These are phyloP conservation scores for Neocucurbitaria cava DNA, from an alignment of 2,329 filamentous ascomycete species.

Conservation along the genomic window DNA sequence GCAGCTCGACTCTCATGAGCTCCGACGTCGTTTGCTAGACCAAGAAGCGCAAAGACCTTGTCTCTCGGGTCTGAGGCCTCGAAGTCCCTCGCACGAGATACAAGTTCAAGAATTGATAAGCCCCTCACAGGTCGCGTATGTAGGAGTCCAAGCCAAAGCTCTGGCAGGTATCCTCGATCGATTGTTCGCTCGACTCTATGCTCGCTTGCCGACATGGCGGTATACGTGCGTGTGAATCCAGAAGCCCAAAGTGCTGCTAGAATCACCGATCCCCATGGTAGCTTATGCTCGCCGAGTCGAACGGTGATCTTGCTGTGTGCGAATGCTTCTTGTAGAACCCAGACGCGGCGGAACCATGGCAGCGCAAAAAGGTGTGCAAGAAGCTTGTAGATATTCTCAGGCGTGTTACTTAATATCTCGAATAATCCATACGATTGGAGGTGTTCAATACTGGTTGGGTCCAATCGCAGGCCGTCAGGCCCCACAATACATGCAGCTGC, in stretches of 20 bases:
- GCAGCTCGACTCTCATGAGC: not conserved
- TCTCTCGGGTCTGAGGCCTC: slow-evolving; percentile 15
- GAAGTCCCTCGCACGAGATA: slow-evolving; percentile 14
- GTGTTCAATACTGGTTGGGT: not conserved
- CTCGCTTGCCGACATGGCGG: not conserved
- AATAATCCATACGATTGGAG: not conserved
- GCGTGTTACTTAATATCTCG: not conserved
- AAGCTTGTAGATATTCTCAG: not conserved
- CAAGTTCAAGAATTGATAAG: slow-evolving; percentile 13
- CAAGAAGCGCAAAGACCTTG: slow-evolving; percentile 15
- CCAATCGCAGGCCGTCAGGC: not conserved
- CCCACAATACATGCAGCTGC: not conserved
- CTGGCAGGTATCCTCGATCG: slow-evolving; percentile 8
- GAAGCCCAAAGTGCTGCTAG: slow-evolving; percentile 16
- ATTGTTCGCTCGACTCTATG: not conserved
- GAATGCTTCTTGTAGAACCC: slow-evolving; percentile 19
- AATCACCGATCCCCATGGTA: slow-evolving; percentile 12
- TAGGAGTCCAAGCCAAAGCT: slow-evolving; percentile 12
- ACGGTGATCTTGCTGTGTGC: slow-evolving; percentile 7
- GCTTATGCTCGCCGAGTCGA: slow-evolving; percentile 1
- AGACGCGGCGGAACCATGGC: slow-evolving; percentile 18
- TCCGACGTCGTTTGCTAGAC: slow-evolving; percentile 16
- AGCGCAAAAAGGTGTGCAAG: slow-evolving; percentile 11
- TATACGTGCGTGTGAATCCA: slow-evolving; percentile 8
- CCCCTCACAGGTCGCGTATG: slow-evolving; percentile 8